These are phyloP conservation scores for Barnettozyma siamensis DNA, from an alignment of 805 yeast species.

Conservation along the genomic window DNA sequence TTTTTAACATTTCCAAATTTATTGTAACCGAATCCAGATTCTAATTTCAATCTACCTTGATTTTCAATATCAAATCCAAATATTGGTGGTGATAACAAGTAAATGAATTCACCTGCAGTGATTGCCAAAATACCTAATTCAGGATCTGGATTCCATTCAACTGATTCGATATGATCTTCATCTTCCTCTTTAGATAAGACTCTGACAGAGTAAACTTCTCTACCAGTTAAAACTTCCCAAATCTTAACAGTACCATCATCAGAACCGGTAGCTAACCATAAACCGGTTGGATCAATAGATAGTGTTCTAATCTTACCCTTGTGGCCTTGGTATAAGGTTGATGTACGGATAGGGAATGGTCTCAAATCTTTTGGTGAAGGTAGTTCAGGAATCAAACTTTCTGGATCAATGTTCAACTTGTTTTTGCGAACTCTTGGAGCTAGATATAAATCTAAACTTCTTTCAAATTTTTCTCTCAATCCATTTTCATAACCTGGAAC, in stretches of 20 bases:
- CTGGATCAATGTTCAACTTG: slow-evolving; percentile 92
- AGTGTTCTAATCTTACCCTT: slow-evolving; percentile 74
- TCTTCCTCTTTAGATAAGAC: slow-evolving; percentile 39
- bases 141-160: slow-evolving; percentile 87
- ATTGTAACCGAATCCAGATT: slow-evolving; percentile 88
- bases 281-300: slow-evolving; percentile 81
- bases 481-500: slow-evolving; percentile 90
- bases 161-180: slow-evolving; percentile 73
- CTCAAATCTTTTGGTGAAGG: slow-evolving; percentile 95
- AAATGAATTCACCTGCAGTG: slow-evolving; percentile 74
- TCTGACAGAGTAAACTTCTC: slow-evolving; percentile 74
- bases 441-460: slow-evolving; percentile 86
- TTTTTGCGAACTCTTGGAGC: slow-evolving; percentile 95
- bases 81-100: slow-evolving; percentile 81
- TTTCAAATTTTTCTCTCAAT: slow-evolving; percentile 87
- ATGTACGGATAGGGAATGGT: slow-evolving; percentile 91
- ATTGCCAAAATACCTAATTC: slow-evolving; percentile 76
- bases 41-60: slow-evolving; percentile 68
- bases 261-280: slow-evolving; percentile 96
- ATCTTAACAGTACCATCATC: slow-evolving; percentile 93
- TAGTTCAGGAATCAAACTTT: slow-evolving; percentile 88
- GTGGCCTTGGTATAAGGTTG: slow-evolving; percentile 83
- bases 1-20: slow-evolving; percentile 50
- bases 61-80: slow-evolving; percentile 87
- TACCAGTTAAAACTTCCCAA: slow-evolving; percentile 96